Conservation (phyloP, 495 filamentous ascomycete genomes). For the Rhizodiscina lignyota region DNA sequence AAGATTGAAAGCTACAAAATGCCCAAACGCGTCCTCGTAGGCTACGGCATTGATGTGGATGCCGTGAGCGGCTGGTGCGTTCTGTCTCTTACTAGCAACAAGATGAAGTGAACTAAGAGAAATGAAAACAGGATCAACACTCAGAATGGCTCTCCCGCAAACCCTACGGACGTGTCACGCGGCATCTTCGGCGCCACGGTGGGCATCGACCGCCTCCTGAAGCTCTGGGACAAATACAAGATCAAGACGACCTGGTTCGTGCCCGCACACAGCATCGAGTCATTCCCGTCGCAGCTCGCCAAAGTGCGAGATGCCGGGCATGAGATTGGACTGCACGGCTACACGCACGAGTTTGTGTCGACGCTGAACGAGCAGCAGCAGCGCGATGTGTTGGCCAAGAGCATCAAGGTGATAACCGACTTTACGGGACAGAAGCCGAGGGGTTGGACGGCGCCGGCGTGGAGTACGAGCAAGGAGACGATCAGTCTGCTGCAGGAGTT, state of each 20-base stretch:
- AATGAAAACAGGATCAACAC: constrained; percentile 18
- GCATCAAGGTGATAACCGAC: constrained; percentile 17
- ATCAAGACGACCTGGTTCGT: constrained; percentile 29
- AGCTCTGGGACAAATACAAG: constrained; percentile 21
- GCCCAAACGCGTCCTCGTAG: constrained; percentile 16
- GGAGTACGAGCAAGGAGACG: constrained; percentile 51
- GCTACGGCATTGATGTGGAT: constrained; percentile 28
- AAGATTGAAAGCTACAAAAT: constrained; percentile 10
- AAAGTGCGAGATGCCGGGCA: constrained; percentile 25
- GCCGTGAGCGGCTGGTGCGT: constrained; percentile 30
- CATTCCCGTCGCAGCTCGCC: constrained; percentile 21
- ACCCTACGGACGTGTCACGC: constrained; percentile 19
- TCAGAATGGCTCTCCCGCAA: constrained; percentile 10
- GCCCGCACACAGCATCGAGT: constrained; percentile 23
- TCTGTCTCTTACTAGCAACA: constrained; percentile 12
- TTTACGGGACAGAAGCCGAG: constrained; percentile 20
- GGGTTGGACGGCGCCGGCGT: constrained; percentile 35
- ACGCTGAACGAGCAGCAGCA: constrained; percentile 19
- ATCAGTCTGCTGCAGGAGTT: constrained; percentile 49
- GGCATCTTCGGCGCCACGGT: constrained; percentile 27
- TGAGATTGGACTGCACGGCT: constrained; percentile 27
- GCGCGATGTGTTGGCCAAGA: constrained; percentile 20
- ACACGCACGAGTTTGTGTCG: constrained; percentile 22
- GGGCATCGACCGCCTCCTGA: constrained; percentile 24
- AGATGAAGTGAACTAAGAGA: neutral